Conservation (phyloP, 495 filamentous ascomycete genomes). For the Neurospora pannonica region DNA sequence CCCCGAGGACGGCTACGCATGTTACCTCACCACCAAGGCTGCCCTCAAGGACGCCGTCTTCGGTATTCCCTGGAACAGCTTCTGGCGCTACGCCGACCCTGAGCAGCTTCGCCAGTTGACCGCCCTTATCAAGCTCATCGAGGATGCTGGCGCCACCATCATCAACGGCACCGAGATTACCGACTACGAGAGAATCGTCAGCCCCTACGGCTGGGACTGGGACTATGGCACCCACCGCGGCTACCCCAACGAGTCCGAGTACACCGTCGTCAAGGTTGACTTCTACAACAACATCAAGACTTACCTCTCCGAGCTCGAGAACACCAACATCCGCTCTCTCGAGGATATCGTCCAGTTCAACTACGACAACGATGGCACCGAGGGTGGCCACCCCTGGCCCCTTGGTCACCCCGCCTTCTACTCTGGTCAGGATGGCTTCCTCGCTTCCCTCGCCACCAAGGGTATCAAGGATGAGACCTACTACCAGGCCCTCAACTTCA, state of each 20-base stretch:
- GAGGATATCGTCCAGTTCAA: constrained; percentile 65
- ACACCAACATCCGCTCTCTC: constrained; percentile 52
- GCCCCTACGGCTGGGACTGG: constrained; percentile 62
- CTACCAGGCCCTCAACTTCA: constrained; percentile 52
- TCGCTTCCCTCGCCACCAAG: constrained; percentile 48
- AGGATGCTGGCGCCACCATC: constrained; percentile 53
- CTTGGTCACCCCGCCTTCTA: constrained; percentile 50
- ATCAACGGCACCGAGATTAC: constrained; percentile 63
- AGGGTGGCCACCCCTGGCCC: constrained; percentile 56
- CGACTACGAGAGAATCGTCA: constrained; percentile 49
- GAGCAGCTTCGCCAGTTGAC: constrained; percentile 45
- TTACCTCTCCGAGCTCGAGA: constrained; percentile 56
- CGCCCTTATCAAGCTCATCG: constrained; percentile 44
- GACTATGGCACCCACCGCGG: constrained; percentile 56
- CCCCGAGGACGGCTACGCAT: constrained; percentile 44
- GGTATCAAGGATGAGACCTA: constrained; percentile 59
- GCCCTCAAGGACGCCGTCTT: constrained; percentile 54
- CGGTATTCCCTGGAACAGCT: constrained; percentile 59
- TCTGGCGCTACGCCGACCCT: constrained; percentile 51
- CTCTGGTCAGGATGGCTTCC: constrained; percentile 61
- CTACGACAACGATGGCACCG: constrained; percentile 52
- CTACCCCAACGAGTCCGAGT: constrained; percentile 60
- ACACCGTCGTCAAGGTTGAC: constrained; percentile 62
- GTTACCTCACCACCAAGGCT: constrained; percentile 42
- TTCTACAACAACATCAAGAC: constrained; percentile 65